Evolutionary conservation across 495 filamentous ascomycete genomes (phyloP).

Genomic region (Annulohypoxylon moriforme): DNA sequence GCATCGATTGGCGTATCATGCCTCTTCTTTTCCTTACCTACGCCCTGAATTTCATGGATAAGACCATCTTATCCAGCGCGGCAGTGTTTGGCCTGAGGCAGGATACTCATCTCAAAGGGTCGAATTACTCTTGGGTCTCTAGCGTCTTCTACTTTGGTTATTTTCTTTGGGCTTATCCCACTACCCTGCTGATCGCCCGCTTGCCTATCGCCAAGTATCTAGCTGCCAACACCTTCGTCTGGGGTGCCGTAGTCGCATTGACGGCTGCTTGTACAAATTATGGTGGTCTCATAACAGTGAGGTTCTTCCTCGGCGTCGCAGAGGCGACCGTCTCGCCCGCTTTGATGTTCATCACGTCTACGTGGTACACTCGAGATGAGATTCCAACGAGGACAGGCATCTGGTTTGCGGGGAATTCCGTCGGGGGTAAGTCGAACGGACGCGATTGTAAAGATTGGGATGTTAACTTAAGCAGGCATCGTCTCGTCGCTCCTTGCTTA

Average conservation of each 20-base stretch:
- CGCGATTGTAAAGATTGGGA: not conserved
- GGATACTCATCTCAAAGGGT: constrained; percentile 49
- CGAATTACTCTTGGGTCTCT: constrained; percentile 53
- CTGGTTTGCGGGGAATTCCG: constrained; percentile 55
- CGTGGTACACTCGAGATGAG: constrained; percentile 53
- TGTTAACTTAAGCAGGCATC: constrained; percentile 44
- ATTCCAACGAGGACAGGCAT: constrained; percentile 53
- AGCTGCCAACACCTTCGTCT: constrained; percentile 46
- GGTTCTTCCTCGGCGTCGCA: constrained; percentile 63
- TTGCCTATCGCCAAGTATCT: constrained; percentile 51
- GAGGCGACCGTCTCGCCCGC: constrained; percentile 62
- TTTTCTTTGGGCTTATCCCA: constrained; percentile 48
- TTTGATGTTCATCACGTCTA: constrained; percentile 50
- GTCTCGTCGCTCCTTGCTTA: constrained; percentile 59
- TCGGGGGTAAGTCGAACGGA: constrained; percentile 36
- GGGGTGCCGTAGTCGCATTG: constrained; percentile 76
- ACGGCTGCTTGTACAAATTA: constrained; percentile 80
- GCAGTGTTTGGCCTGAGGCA: constrained; percentile 50
- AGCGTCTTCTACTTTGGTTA: constrained; percentile 54
- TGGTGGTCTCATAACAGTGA: constrained; percentile 72
- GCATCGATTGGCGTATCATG: constrained; percentile 49
- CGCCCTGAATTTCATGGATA: constrained; percentile 54
- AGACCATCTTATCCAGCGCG: constrained; percentile 52
- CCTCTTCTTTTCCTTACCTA: constrained; percentile 48
- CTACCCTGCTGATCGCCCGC: constrained; percentile 44